Percentiles rank a stretch among this genome's conserved stretches.
Conservation (phyloP, 805 yeast genomes). For the Kodamaea kakaduensis region DNA sequence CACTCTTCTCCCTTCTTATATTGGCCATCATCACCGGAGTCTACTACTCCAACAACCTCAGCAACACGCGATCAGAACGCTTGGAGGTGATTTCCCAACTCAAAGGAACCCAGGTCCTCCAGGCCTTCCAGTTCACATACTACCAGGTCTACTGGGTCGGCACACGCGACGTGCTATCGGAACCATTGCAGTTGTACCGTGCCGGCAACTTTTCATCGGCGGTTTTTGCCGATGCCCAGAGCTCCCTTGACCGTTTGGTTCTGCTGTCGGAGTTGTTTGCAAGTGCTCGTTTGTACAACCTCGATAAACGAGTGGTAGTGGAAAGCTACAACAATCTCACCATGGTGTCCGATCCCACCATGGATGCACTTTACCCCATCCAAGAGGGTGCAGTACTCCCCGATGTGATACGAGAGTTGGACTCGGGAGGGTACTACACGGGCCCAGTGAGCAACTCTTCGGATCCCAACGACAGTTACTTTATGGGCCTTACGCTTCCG, state of each 20-base stretch:
- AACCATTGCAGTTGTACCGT: slow-evolving; percentile 55
- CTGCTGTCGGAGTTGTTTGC: slow-evolving; percentile 60
- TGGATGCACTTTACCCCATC: slow-evolving; percentile 48
- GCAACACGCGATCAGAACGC: slow-evolving; percentile 62
- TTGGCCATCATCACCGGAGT: slow-evolving; percentile 71
- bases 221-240: slow-evolving; percentile 40
- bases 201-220: slow-evolving; percentile 66
- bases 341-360: slow-evolving; percentile 23
- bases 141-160: slow-evolving; percentile 68
- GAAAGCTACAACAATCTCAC: slow-evolving; percentile 26
- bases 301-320: slow-evolving; percentile 47
- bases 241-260: slow-evolving; percentile 54
- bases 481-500: slow-evolving; percentile 75
- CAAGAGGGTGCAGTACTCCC: slow-evolving; percentile 44
- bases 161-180: slow-evolving; percentile 55
- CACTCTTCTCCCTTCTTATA: slow-evolving; percentile 64
- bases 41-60: slow-evolving; percentile 63
- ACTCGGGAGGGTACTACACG: slow-evolving; percentile 40
- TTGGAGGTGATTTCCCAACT: slow-evolving; percentile 75
- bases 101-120: slow-evolving; percentile 75
- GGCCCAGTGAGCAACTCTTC: slow-evolving; percentile 58
- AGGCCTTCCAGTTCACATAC: slow-evolving; percentile 56
- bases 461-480: slow-evolving; percentile 34
- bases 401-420: slow-evolving; percentile 7
- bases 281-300: slow-evolving; percentile 64